These are phyloP conservation scores for Annulohypoxylon stygium DNA, from an alignment of 495 filamentous ascomycete species.

Conservation along the genomic window DNA sequence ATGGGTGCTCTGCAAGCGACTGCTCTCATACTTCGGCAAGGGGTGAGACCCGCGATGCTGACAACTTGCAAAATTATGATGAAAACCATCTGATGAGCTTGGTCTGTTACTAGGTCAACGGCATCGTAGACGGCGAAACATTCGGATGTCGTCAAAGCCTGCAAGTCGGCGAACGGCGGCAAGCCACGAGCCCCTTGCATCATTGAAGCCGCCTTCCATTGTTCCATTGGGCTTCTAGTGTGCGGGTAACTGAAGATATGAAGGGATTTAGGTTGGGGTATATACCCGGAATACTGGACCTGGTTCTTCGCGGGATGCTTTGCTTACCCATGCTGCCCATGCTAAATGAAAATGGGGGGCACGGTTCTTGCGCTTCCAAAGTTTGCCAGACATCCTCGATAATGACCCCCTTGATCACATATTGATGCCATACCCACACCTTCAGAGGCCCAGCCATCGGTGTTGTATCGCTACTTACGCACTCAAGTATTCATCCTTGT, in stretches of 20 bases:
- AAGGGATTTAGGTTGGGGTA: conserved; percentile 17
- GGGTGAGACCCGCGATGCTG: too few relatives aligned
- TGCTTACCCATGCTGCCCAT: conserved; percentile 3
- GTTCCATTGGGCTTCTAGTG: conserved; percentile 45
- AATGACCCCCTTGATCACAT: conserved; percentile 6
- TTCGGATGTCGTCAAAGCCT: conserved; percentile 36
- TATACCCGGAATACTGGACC: conserved; percentile 28
- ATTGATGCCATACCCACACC: conserved; percentile 5
- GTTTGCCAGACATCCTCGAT: background rate
- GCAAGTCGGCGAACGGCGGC: conserved; percentile 39
- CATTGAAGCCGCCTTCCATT: conserved; percentile 35
- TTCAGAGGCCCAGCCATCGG: background rate
- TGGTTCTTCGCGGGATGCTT: conserved; percentile 12
- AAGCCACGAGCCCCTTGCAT: conserved; percentile 48
- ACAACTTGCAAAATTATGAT: background rate
- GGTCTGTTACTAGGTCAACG: conserved; percentile 8
- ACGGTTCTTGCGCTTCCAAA: background rate
- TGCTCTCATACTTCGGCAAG: background rate
- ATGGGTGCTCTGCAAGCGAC: background rate
- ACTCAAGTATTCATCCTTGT: background rate
- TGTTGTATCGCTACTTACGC: background rate
- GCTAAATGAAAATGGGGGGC: background rate
- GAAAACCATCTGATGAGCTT: conserved; percentile 1
- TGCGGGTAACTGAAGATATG: conserved; percentile 38
- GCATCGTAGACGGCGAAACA: conserved; percentile 10